Percentiles rank a stretch among this genome's conserved stretches.
These are phyloP conservation scores for Microdochium trichocladiopsis DNA, from an alignment of 2,329 filamentous ascomycete species.

Conservation along the genomic window DNA sequence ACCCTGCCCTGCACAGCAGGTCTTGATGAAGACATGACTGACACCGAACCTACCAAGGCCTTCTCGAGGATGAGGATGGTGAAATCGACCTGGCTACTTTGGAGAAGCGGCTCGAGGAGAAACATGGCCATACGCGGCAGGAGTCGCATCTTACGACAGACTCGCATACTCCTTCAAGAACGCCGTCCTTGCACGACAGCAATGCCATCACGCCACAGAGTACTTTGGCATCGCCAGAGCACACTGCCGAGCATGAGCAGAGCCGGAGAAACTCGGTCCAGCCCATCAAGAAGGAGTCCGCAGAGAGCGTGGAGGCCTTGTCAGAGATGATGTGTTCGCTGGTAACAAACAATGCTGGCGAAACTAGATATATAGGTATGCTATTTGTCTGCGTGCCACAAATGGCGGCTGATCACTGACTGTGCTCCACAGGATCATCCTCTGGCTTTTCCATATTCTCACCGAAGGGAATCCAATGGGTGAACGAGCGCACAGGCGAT, in stretches of 20 bases:
- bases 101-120: constrained; percentile 66
- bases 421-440: constrained; percentile 61
- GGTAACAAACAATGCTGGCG: constrained; percentile 89
- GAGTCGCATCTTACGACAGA: constrained; percentile 40
- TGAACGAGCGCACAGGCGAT: constrained; percentile 97
- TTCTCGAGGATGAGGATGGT: constrained; percentile 80
- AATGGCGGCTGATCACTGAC: neutral
- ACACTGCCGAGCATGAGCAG: constrained; percentile 28
- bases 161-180: constrained; percentile 43
- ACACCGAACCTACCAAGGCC: constrained; percentile 34
- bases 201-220: constrained; percentile 42
- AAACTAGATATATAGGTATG: constrained; percentile 91
- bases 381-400: constrained; percentile 4
- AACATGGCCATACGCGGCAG: constrained; percentile 42
- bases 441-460: constrained; percentile 99
- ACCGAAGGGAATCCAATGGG: constrained; percentile 96
- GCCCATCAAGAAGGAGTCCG: constrained; percentile 36
- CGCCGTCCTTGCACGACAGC: constrained; percentile 34
- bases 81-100: constrained; percentile 82
- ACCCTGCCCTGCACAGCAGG: neutral
- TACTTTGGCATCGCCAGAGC: constrained; percentile 46
- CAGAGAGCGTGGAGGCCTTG: constrained; percentile 74
- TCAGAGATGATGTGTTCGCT: constrained; percentile 99
- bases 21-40: neutral
- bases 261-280: constrained; percentile 32